phyloP scores from a whole-genome alignment of 2,329 filamentous ascomycete species.

The Exophiala viscosa region DNA sequence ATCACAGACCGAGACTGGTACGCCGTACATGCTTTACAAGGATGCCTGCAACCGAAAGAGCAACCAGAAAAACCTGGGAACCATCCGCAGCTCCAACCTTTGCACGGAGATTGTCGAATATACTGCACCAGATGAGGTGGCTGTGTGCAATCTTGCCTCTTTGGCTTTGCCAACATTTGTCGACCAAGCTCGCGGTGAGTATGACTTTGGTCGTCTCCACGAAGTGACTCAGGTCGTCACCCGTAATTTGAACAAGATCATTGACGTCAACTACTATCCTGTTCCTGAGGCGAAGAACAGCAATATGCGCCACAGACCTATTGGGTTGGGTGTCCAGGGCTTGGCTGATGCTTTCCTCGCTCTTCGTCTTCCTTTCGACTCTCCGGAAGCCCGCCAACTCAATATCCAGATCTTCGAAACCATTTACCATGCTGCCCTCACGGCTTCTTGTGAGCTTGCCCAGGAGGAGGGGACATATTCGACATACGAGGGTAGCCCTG shows the following conservation, averaged over 20 bases:
- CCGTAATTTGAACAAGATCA: slow-evolving; percentile 95
- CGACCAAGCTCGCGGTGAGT: slow-evolving; percentile 76
- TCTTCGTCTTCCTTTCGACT: slow-evolving; percentile 94
- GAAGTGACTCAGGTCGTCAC: slow-evolving; percentile 90
- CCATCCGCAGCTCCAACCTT: slow-evolving; percentile 96
- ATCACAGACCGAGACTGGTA: slow-evolving; percentile 97
- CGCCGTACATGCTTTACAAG: slow-evolving; percentile 99
- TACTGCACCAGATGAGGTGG: slow-evolving; percentile 93
- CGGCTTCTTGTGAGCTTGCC: slow-evolving; percentile 81
- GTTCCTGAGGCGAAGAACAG: slow-evolving; percentile 88
- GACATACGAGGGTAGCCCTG: slow-evolving; percentile 88
- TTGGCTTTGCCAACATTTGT: slow-evolving; percentile 88
- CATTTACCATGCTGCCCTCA: slow-evolving; percentile 94
- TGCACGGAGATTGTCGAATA: slow-evolving; percentile 99
- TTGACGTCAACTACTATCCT: slow-evolving; percentile 98
- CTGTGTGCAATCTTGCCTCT: slow-evolving; percentile 96
- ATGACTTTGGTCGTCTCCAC: slow-evolving; percentile 96
- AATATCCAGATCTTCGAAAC: slow-evolving; percentile 99
- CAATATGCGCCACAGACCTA: slow-evolving; percentile 95
- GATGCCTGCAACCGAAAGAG: slow-evolving; percentile 98
- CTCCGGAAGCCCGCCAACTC: slow-evolving; percentile 83
- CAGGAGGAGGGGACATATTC: slow-evolving; percentile 79
- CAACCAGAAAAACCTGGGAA: slow-evolving; percentile 99
- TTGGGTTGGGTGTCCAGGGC: slow-evolving; percentile 95
- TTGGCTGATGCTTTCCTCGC: slow-evolving; percentile 97